Conservation (phyloP, 2,329 filamentous ascomycete species). For the Cladosporium sphaerospermum region DNA sequence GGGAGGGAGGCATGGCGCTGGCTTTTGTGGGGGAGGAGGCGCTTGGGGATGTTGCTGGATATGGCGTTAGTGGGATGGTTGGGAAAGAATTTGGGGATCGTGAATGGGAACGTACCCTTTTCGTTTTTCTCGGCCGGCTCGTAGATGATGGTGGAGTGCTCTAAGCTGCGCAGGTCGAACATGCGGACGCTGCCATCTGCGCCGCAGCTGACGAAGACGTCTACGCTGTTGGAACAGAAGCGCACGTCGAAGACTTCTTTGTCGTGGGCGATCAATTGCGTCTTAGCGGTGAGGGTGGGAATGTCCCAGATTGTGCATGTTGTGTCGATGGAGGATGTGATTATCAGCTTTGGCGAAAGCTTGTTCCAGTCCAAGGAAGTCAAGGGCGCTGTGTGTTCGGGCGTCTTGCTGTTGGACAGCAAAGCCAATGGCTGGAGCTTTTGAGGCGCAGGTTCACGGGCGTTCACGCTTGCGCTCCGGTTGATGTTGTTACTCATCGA, state of each 20-base stretch:
- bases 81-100: neutral
- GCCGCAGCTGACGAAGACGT: constrained; percentile 96
- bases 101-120: constrained; percentile 32
- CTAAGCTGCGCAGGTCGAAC: constrained; percentile 93
- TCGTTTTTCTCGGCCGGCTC: constrained; percentile 83
- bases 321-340: constrained; percentile 97
- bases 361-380: constrained; percentile 98
- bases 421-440: constrained; percentile 91
- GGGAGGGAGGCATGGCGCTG: constrained; percentile 54
- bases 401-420: constrained; percentile 95
- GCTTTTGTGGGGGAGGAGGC: constrained; percentile 65
- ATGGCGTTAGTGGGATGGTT: constrained; percentile 6
- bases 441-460: constrained; percentile 53
- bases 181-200: constrained; percentile 97
- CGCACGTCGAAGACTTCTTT: constrained; percentile 98
- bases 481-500: constrained; percentile 66
- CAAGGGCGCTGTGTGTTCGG: constrained; percentile 92
- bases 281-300: constrained; percentile 93
- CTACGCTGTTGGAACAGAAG: constrained; percentile 97
- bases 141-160: constrained; percentile 98
- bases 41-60: constrained; percentile 33
- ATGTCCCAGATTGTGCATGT: constrained; percentile 99
- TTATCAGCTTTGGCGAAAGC: constrained; percentile 92
- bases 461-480: constrained; percentile 56
- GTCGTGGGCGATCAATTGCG: constrained; percentile 95